A percentile compares a stretch with the other conserved stretches of the same genome.
phyloP scores from a whole-genome alignment of 805 yeast genomes.

The Saccharomycopsis javanensis region DNA sequence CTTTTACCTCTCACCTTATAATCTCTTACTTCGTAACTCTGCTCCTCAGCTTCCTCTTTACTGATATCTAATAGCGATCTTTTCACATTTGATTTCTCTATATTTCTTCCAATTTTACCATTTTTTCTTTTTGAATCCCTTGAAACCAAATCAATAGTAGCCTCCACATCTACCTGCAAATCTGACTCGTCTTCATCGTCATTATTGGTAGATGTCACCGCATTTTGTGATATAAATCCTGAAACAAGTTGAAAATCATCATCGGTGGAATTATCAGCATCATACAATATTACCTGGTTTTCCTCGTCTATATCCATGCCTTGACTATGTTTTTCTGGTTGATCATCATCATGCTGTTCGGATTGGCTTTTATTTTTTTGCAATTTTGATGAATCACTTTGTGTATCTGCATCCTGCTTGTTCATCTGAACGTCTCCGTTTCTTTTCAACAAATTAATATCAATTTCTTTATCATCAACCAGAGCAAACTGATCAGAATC shows the following conservation, averaged over 20 bases:
- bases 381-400: not conserved
- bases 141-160: not conserved
- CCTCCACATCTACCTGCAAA: not conserved
- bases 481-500: not conserved
- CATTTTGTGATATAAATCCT: not conserved
- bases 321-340: not conserved
- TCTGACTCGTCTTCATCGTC: not conserved
- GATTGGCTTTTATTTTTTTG: not conserved
- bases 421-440: not conserved
- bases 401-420: not conserved
- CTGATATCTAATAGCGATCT: not conserved
- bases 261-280: not conserved
- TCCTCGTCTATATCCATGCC: too few relatives aligned
- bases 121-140: not conserved
- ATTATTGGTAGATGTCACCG: not conserved
- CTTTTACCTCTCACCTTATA: constrained; percentile 17
- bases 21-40: constrained; percentile 6
- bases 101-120: not conserved
- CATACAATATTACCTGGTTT: not conserved
- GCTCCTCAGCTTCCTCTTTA: not conserved
- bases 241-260: constrained; percentile 1
- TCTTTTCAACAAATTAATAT: not conserved
- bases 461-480: not conserved
- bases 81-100: not conserved
- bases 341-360: not conserved